phyloP scores from a whole-genome alignment of 2,329 filamentous ascomycete genomes.

The Fusarium ambrosium region DNA sequence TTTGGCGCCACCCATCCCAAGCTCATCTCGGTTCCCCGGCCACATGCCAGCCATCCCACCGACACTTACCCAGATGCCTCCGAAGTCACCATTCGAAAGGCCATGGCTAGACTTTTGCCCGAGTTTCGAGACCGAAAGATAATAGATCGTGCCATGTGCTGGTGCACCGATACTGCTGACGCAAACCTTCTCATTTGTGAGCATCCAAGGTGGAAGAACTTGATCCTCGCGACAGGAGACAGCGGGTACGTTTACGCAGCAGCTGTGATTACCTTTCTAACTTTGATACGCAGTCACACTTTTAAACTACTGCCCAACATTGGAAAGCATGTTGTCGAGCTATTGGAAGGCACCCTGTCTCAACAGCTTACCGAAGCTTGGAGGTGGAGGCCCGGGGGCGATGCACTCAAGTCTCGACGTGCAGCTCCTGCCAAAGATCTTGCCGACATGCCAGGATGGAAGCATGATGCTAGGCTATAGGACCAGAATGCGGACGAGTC shows the following conservation, averaged over 20 bases:
- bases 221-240: slow-evolving; percentile 16
- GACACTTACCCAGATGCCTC: slow-evolving; percentile 15
- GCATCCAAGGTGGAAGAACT: slow-evolving; percentile 18
- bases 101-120: slow-evolving; percentile 11
- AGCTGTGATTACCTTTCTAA: not conserved
- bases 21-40: slow-evolving; percentile 14
- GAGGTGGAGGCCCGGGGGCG: slow-evolving; percentile 17
- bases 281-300: not conserved
- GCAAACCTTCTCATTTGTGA: slow-evolving; percentile 19
- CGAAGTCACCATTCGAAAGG: slow-evolving; percentile 5
- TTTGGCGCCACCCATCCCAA: slow-evolving; percentile 4
- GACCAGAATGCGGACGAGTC: not conserved
- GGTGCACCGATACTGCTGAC: slow-evolving; percentile 20
- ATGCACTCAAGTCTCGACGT: slow-evolving; percentile 19
- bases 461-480: not conserved
- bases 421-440: slow-evolving; percentile 15
- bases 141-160: slow-evolving; percentile 16
- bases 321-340: slow-evolving; percentile 19
- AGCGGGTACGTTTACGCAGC: slow-evolving; percentile 10
- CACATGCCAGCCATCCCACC: slow-evolving; percentile 12
- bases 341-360: slow-evolving; percentile 8
- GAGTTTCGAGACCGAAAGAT: not conserved
- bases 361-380: slow-evolving; percentile 6
- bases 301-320: slow-evolving; percentile 15
- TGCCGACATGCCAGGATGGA: slow-evolving; percentile 16